Conservation (phyloP, 202 grass and related monocot genomes). For the Schoenoplectus triqueter region DNA sequence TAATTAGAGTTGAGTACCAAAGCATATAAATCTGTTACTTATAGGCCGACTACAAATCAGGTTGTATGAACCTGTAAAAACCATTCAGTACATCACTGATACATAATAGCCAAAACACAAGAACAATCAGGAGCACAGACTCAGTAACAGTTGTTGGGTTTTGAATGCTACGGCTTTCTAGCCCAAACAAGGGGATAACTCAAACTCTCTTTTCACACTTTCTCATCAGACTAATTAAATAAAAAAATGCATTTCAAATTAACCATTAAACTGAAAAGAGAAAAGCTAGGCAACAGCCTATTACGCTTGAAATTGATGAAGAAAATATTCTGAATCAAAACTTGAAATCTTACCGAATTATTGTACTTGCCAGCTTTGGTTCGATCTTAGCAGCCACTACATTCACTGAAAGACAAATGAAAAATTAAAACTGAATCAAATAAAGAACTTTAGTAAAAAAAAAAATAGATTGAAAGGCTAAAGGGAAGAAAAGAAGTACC, state of each 20-base stretch:
- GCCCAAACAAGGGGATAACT: neutral
- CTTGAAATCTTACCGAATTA: conserved; percentile 63
- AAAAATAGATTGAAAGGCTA: neutral
- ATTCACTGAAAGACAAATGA: conserved; percentile 49
- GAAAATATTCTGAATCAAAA: conserved; percentile 18
- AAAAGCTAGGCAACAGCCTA: conserved; percentile 30
- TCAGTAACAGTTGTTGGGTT: neutral
- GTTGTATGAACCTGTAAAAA: neutral
- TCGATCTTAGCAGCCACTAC: conserved; percentile 68
- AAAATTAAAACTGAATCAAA: conserved; percentile 2
- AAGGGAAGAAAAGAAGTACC: conserved; percentile 39
- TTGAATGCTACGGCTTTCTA: neutral
- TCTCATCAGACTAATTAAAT: neutral
- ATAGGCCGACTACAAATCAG: neutral
- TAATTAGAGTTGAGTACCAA: neutral
- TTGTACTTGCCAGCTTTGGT: conserved; percentile 61
- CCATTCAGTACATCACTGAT: neutral
- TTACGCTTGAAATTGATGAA: conserved; percentile 34
- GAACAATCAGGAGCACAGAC: neutral
- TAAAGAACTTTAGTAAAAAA: neutral
- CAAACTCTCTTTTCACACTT: neutral
- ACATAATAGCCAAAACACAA: neutral
- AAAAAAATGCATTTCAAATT: neutral
- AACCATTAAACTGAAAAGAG: neutral
- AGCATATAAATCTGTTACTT: neutral